phyloP scores from a whole-genome alignment of 2,329 filamentous ascomycete species.

The Lecanosticta acicola region DNA sequence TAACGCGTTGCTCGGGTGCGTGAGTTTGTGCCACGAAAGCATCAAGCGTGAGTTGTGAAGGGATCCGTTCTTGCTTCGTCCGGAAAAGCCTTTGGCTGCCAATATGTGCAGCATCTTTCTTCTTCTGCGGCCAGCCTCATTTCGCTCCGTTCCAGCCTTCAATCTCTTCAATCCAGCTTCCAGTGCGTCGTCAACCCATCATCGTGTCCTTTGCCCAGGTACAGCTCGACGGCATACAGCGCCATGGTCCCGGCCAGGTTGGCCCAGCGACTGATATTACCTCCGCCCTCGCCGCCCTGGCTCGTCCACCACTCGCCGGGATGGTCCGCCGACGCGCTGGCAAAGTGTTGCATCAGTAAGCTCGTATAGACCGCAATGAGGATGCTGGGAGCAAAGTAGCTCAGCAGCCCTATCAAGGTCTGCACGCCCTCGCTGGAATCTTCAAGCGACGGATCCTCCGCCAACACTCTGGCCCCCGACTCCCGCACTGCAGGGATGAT shows the following conservation, averaged over 20 bases:
- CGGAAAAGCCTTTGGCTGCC: no score
- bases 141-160: not conserved
- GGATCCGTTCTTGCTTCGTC: no score
- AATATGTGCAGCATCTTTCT: not conserved
- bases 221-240: constrained; percentile 84
- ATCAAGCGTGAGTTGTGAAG: no score
- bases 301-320: constrained; percentile 72
- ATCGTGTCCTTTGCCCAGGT: constrained; percentile 75
- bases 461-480: constrained; percentile 73
- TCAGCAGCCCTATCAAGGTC: constrained; percentile 73
- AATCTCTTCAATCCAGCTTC: constrained; percentile 51
- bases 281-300: constrained; percentile 73
- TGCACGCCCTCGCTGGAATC: constrained; percentile 61
- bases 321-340: constrained; percentile 57
- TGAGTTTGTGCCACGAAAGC: no score
- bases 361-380: constrained; percentile 96
- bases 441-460: constrained; percentile 78
- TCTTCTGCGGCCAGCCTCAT: not conserved
- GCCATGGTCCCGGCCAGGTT: constrained; percentile 86
- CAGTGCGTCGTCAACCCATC: constrained; percentile 75
- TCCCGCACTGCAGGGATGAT: constrained; percentile 93
- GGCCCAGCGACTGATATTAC: constrained; percentile 88
- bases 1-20: not conserved
- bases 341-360: constrained; percentile 90
- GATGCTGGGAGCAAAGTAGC: constrained; percentile 91